Evolutionary conservation across 179 eudicot species (phyloP).

Genomic region (Beta corolliflora): DNA sequence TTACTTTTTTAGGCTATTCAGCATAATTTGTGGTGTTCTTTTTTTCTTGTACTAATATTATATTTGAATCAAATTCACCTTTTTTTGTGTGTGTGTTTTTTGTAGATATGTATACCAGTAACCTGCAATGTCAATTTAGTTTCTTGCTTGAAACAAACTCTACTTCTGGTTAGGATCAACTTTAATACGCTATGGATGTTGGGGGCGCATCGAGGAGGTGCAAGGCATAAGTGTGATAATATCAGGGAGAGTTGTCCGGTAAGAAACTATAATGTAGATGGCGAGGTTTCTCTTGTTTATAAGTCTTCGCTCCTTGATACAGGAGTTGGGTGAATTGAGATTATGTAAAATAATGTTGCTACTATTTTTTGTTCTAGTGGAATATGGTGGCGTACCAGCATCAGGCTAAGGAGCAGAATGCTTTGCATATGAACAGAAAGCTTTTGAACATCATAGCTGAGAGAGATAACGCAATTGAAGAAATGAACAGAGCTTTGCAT

Average conservation of each 20-base stretch:
- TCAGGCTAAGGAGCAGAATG: constrained; percentile 59
- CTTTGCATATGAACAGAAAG: constrained; percentile 48
- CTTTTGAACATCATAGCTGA: constrained; percentile 67
- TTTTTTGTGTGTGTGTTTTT: too few relatives aligned
- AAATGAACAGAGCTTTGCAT: constrained; percentile 60
- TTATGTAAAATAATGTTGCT: neutral
- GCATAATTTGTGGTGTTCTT: neutral
- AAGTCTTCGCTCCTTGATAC: neutral
- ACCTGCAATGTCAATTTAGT: neutral
- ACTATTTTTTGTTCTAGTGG: constrained; percentile 52
- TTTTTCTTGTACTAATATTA: neutral
- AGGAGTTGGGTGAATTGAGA: neutral
- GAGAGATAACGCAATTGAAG: constrained; percentile 73
- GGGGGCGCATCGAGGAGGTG: constrained; percentile 58
- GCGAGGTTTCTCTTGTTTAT: neutral
- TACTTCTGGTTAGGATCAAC: constrained; percentile 10
- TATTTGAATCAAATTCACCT: too few relatives aligned
- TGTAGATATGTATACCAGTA: neutral
- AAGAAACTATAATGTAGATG: constrained; percentile 6
- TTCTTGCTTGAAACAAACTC: neutral
- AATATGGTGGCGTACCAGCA: constrained; percentile 51
- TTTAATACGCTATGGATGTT: constrained; percentile 47
- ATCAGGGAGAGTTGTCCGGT: constrained; percentile 54
- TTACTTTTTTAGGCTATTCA: too few relatives aligned
- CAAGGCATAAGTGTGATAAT: constrained; percentile 52